phyloP scores from a whole-genome alignment of 352 stramenopile genomes.

The Phytopythium boreale region DNA sequence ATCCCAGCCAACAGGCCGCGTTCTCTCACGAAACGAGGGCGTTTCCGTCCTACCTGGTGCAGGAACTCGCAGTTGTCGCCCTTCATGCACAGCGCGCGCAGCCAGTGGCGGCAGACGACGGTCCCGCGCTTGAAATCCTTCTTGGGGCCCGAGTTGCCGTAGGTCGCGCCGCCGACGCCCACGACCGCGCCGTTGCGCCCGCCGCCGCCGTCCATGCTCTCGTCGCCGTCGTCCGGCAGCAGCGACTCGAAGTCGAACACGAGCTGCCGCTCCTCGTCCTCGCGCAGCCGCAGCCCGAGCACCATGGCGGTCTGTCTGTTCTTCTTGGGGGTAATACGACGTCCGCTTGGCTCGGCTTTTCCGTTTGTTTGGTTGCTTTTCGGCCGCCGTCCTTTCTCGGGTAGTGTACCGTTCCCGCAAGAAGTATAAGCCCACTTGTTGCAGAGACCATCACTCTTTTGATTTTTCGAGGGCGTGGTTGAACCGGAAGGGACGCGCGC shows the following conservation, averaged over 20 bases:
- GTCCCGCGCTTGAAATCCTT: constrained; percentile 92
- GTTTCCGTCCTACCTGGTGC: constrained; percentile 42
- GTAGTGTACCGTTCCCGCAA: neutral
- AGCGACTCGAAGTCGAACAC: constrained; percentile 86
- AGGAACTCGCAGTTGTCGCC: constrained; percentile 97
- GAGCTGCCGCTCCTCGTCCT: constrained; percentile 74
- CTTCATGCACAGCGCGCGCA: constrained; percentile 98
- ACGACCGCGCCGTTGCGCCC: constrained; percentile 30
- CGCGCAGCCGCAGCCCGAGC: constrained; percentile 69
- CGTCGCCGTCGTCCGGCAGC: constrained; percentile 62
- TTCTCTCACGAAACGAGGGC: too few species aligned
- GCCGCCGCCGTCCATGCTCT: constrained; percentile 36
- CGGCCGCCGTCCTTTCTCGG: neutral
- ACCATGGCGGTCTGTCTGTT: constrained; percentile 38
- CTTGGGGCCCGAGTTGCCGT: constrained; percentile 36
- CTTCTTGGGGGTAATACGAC: neutral
- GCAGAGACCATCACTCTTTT: constrained; percentile 5
- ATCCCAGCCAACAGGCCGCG: neutral
- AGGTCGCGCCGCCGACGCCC: constrained; percentile 36
- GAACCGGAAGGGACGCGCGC: constrained; percentile 3
- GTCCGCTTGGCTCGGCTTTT: neutral
- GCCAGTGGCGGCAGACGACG: constrained; percentile 97
- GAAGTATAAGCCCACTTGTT: constrained; percentile 5
- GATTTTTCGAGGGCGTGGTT: too few species aligned
- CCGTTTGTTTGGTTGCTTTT: neutral